Evolutionary conservation across 352 stramenopile genomes (phyloP).

Genomic region (Plasmopara halstedii): DNA sequence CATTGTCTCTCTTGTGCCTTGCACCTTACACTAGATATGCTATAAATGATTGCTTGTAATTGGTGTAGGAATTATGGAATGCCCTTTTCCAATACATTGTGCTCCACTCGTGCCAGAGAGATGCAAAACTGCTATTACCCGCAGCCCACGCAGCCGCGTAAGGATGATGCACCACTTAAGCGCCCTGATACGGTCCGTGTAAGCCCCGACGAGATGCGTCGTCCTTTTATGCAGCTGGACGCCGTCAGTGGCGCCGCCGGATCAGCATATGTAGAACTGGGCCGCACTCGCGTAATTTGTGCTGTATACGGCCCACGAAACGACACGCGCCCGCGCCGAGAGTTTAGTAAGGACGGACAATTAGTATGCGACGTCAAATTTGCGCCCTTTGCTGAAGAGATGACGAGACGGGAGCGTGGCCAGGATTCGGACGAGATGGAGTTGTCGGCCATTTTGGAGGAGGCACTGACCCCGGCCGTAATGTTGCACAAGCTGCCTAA

Average conservation of each 20-base stretch:
- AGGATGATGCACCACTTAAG: conserved; percentile 22
- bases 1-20: conserved; percentile 17
- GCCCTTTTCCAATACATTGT: neutral
- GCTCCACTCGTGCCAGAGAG: neutral
- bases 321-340: conserved; percentile 55
- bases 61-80: conserved; percentile 1
- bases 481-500: conserved; percentile 86
- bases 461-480: conserved; percentile 74
- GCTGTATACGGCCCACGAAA: conserved; percentile 84
- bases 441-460: conserved; percentile 61
- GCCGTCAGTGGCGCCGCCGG: conserved; percentile 75
- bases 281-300: conserved; percentile 82
- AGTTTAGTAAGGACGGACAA: conserved; percentile 84
- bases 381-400: conserved; percentile 68
- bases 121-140: conserved; percentile 89
- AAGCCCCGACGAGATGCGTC: conserved; percentile 76
- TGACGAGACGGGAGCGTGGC: conserved; percentile 52
- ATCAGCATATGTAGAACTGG: conserved; percentile 86
- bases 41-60: conserved; percentile 2
- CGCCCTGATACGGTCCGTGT: conserved; percentile 31
- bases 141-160: conserved; percentile 19
- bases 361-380: conserved; percentile 87
- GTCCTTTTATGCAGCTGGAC: conserved; percentile 79
- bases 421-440: conserved; percentile 79
- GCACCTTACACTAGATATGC: neutral